Percentiles rank a stretch among this genome's conserved stretches.
Conservation (phyloP, 2,329 filamentous ascomycete genomes). For the Apiospora phragmitis region DNA sequence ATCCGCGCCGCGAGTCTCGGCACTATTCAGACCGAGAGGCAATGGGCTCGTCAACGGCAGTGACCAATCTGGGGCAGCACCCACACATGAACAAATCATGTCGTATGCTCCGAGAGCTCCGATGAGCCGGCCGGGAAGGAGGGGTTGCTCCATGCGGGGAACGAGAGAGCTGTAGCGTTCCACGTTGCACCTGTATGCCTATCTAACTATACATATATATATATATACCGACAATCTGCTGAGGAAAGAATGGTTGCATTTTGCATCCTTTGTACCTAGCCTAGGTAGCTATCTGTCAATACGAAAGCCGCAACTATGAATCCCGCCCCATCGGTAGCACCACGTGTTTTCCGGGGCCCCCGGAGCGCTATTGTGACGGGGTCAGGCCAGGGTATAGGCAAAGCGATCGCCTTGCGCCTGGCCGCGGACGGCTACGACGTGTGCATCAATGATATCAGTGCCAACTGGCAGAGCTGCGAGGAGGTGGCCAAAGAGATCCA, state of each 20-base stretch:
- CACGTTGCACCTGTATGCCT: background rate
- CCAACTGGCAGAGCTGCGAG: slow-evolving; percentile 53
- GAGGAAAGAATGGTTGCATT: background rate
- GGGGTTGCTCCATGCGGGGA: background rate
- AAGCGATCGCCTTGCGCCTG: slow-evolving; percentile 62
- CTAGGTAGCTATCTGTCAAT: background rate
- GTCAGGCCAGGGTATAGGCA: slow-evolving; percentile 47
- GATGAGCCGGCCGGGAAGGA: background rate
- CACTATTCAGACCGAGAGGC: background rate
- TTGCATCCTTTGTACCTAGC: background rate
- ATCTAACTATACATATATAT: background rate
- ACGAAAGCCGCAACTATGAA: background rate
- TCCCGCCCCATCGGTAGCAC: background rate
- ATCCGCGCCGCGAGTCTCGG: background rate
- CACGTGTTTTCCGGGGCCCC: background rate
- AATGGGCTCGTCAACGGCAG: background rate
- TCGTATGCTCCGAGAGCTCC: background rate
- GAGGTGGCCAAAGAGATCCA: slow-evolving; percentile 55
- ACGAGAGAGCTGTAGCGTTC: background rate
- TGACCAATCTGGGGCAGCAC: background rate
- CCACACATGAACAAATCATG: background rate
- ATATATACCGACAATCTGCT: background rate
- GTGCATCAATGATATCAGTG: slow-evolving; percentile 62
- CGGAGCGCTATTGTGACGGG: slow-evolving; percentile 30
- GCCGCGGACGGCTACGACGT: slow-evolving; percentile 66